Evolutionary conservation across 2,329 filamentous ascomycete species (phyloP).

Genomic region (Microsporum audouinii): DNA sequence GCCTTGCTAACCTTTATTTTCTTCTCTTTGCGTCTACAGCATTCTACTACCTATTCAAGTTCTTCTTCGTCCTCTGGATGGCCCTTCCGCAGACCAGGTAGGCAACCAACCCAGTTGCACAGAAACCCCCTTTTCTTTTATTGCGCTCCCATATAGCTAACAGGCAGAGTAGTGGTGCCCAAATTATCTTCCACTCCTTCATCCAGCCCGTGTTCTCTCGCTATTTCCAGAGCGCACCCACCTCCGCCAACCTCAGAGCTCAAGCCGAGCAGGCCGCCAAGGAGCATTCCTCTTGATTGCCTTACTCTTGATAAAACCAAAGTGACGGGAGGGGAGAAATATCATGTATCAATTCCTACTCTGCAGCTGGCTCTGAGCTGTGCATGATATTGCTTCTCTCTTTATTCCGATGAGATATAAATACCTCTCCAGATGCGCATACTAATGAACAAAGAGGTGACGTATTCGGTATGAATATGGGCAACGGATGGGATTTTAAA

Average conservation of each 20-base stretch:
- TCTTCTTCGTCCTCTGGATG: conserved; percentile 94
- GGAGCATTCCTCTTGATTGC: conserved; percentile 50
- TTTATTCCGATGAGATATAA: not conserved
- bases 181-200: conserved; percentile 94
- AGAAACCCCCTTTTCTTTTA: not conserved
- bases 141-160: conserved; percentile 8
- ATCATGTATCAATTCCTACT: not conserved
- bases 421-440: not conserved
- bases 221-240: conserved; percentile 70
- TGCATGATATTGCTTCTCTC: not conserved
- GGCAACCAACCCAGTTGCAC: conserved; percentile 28
- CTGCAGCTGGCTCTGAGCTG: not conserved
- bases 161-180: conserved; percentile 59
- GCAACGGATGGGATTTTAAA: conserved; percentile 3
- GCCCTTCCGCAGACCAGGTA: conserved; percentile 89
- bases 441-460: not conserved
- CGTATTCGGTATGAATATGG: not conserved
- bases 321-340: not conserved
- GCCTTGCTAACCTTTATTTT: not conserved
- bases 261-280: conserved; percentile 61
- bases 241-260: conserved; percentile 75
- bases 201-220: conserved; percentile 81
- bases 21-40: conserved; percentile 31
- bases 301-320: not conserved
- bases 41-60: conserved; percentile 99